These are phyloP conservation scores for Globisporangium orthogonon DNA, from an alignment of 352 stramenopile genomes.

Conservation along the genomic window DNA sequence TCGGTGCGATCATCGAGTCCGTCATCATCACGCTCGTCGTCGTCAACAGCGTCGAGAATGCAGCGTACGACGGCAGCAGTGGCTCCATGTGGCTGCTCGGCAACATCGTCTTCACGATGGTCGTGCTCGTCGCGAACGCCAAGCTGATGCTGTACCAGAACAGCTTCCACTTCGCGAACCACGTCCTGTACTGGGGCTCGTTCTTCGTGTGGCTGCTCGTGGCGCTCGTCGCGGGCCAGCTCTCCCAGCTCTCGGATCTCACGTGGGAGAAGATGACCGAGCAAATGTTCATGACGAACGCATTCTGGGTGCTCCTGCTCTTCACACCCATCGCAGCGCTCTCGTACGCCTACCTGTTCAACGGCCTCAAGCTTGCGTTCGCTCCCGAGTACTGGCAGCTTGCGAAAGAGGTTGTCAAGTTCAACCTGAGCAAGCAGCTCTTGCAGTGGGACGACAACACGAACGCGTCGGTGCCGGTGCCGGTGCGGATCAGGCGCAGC, in stretches of 20 bases:
- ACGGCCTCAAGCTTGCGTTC: conserved; percentile 46
- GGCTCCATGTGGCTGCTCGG: conserved; percentile 73
- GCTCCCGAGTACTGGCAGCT: conserved; percentile 79
- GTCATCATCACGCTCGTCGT: conserved; percentile 59
- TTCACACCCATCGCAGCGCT: conserved; percentile 50
- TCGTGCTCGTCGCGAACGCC: conserved; percentile 65
- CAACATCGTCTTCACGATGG: conserved; percentile 76
- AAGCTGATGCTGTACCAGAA: conserved; percentile 83
- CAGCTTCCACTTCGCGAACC: conserved; percentile 64
- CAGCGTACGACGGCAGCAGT: conserved; percentile 24
- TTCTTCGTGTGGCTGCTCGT: conserved; percentile 58
- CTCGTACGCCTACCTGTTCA: conserved; percentile 41
- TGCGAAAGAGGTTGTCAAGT: conserved; percentile 69
- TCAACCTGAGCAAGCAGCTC: conserved; percentile 43
- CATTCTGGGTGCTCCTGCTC: conserved; percentile 57
- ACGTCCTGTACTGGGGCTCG: conserved; percentile 55
- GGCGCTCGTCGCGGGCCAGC: conserved; percentile 43
- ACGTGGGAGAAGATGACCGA: conserved; percentile 69
- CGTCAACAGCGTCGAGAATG: conserved; percentile 33
- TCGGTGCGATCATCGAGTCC: conserved; percentile 68
- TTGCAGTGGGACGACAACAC: conserved; percentile 67
- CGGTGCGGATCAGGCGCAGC: conserved; percentile 15
- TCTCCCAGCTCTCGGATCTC: conserved; percentile 55
- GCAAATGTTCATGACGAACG: conserved; percentile 39
- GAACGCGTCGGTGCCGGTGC: conserved; percentile 39